phyloP scores from a whole-genome alignment of 163 green algal species.

The Chlorella variabilis region DNA sequence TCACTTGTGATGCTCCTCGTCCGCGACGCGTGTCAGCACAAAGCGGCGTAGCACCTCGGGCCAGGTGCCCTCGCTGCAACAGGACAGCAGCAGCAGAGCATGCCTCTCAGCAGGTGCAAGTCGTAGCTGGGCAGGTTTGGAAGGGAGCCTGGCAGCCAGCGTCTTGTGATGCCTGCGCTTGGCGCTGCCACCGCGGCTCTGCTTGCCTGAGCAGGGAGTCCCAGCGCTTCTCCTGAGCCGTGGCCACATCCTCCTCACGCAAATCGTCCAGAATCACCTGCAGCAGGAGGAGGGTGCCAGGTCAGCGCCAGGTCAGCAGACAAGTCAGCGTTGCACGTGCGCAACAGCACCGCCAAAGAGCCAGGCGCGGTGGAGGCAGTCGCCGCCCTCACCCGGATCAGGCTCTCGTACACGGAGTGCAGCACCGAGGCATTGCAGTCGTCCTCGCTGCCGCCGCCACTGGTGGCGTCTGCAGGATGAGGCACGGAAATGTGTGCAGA shows the following conservation, averaged over 20 bases:
- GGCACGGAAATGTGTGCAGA: not conserved
- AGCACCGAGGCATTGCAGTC: conserved; percentile 6
- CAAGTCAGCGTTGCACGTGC: not conserved
- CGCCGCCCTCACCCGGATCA: conserved; percentile 12
- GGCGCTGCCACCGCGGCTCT: no score
- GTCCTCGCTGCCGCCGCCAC: not conserved
- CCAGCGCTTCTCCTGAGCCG: conserved; percentile 51
- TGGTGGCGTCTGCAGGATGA: conserved; percentile 20
- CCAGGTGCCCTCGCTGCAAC: conserved; percentile 60
- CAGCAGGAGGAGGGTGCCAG: not conserved
- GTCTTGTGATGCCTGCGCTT: no score
- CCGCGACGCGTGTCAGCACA: conserved; percentile 43
- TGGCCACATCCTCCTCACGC: not conserved
- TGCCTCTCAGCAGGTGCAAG: no score
- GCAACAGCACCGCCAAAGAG: not conserved
- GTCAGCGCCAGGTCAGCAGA: no score
- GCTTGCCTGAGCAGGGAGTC: conserved; percentile 28
- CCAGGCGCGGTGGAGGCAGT: not conserved
- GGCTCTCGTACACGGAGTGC: conserved; percentile 22
- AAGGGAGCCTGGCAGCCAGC: no score
- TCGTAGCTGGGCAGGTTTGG: not conserved
- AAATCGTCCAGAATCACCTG: conserved; percentile 43
- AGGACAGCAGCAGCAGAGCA: not conserved
- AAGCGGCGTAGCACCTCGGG: conserved; percentile 73
- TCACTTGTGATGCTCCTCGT: conserved; percentile 1